Evolutionary conservation across 352 stramenopile genomes (phyloP).

Genomic region (Lagenidium giganteum): DNA sequence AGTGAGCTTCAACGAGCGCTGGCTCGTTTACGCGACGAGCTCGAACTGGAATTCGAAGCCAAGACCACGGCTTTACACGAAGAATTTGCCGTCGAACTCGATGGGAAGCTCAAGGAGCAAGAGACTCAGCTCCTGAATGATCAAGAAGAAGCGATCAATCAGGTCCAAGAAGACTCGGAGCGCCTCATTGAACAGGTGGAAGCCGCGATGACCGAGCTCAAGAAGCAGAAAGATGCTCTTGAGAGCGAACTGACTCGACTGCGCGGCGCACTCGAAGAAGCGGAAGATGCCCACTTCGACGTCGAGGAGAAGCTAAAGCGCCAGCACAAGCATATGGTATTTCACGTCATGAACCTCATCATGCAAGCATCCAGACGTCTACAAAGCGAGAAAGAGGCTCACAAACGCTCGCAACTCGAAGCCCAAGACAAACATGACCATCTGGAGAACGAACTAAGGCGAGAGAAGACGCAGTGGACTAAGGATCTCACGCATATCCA

Average conservation of each 20-base stretch:
- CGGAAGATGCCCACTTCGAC: constrained; percentile 72
- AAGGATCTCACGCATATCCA: constrained; percentile 21
- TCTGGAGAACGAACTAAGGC: constrained; percentile 18
- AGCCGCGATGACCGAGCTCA: constrained; percentile 58
- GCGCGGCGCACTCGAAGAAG: constrained; percentile 54
- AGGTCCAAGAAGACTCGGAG: constrained; percentile 79
- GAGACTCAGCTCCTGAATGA: constrained; percentile 38
- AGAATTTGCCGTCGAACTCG: constrained; percentile 22
- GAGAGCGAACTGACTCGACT: constrained; percentile 50
- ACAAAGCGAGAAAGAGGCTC: constrained; percentile 7
- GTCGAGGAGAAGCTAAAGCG: constrained; percentile 46
- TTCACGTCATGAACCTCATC: constrained; percentile 43
- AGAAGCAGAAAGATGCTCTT: constrained; percentile 65
- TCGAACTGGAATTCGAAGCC: constrained; percentile 17
- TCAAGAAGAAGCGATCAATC: constrained; percentile 67
- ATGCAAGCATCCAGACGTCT: constrained; percentile 34
- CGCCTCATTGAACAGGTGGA: constrained; percentile 76
- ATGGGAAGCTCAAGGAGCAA: constrained; percentile 33
- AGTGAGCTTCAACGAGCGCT: constrained; percentile 1
- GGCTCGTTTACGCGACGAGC: constrained; percentile 2
- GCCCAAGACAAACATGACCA: constrained; percentile 13
- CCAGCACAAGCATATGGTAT: constrained; percentile 47
- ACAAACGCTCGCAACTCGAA: constrained; percentile 15
- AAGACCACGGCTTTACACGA: constrained; percentile 25
- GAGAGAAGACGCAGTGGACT: constrained; percentile 27